phyloP scores from a whole-genome alignment of 2,329 filamentous ascomycete genomes.

The Knoxdaviesia proteae region DNA sequence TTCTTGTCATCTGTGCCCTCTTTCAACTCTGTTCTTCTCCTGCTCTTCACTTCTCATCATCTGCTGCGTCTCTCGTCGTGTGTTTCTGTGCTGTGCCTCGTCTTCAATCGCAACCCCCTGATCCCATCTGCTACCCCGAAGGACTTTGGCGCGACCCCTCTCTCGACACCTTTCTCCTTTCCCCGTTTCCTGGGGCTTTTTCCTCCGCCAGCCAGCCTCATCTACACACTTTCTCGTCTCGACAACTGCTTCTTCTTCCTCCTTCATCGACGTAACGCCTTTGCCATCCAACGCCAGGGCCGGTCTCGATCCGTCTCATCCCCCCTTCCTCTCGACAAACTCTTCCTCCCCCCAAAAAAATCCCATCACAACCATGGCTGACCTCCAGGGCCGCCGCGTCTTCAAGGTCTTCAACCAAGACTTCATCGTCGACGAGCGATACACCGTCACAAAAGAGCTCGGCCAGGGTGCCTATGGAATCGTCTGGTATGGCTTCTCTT shows the following conservation, averaged over 20 bases:
- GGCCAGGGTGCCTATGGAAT: conserved; percentile 97
- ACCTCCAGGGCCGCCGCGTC: conserved; percentile 49
- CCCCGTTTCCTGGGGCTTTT: too few relatives aligned
- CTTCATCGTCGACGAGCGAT: conserved; percentile 94
- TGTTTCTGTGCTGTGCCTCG: too few relatives aligned
- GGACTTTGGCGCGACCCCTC: too few relatives aligned
- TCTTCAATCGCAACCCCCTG: too few relatives aligned
- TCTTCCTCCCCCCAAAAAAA: conserved; percentile 2
- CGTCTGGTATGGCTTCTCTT: conserved; percentile 50
- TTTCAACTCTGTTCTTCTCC: background rate
- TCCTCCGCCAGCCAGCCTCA: too few relatives aligned
- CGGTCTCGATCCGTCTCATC: background rate
- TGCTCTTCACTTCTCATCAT: background rate
- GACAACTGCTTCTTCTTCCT: too few relatives aligned
- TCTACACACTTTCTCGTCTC: too few relatives aligned
- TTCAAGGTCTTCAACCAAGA: conserved; percentile 99
- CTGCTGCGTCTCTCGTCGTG: background rate
- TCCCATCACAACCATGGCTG: conserved; percentile 13
- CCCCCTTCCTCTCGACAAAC: background rate
- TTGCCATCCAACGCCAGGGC: too few relatives aligned
- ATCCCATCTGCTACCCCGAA: too few relatives aligned
- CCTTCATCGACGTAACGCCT: too few relatives aligned
- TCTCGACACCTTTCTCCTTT: too few relatives aligned
- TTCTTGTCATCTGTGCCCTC: background rate
- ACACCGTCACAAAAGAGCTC: conserved; percentile 96